Conservation (phyloP, 2,329 filamentous ascomycete species). For the Pseudogymnoascus sp. region DNA sequence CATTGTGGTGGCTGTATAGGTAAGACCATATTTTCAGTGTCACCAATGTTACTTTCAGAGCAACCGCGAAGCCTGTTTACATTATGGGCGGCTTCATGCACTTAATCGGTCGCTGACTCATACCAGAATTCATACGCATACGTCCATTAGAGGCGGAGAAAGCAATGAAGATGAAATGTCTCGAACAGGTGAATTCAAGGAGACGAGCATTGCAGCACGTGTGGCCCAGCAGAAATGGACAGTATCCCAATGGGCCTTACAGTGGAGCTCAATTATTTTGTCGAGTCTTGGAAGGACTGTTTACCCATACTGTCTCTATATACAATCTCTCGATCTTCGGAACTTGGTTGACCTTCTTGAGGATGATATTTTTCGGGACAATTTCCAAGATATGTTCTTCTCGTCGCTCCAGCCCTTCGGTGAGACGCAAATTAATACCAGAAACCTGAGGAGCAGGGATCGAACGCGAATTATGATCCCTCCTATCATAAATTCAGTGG, state of each 20-base stretch:
- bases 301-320: conserved; percentile 63
- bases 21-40: conserved; percentile 28
- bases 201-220: conserved; percentile 17
- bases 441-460: conserved; percentile 22
- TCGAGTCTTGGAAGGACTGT: conserved; percentile 56
- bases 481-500: conserved; percentile 41
- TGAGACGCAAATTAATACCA: conserved; percentile 18
- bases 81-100: background rate
- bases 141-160: conserved; percentile 37
- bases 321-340: conserved; percentile 55
- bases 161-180: conserved; percentile 34
- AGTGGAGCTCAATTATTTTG: conserved; percentile 63
- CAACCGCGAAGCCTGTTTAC: background rate
- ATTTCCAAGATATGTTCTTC: conserved; percentile 34
- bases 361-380: conserved; percentile 35
- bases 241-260: conserved; percentile 47
- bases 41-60: background rate
- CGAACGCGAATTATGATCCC: conserved; percentile 30
- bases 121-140: conserved; percentile 40
- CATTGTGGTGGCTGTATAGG: conserved; percentile 58
- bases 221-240: conserved; percentile 17
- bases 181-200: conserved; percentile 12
- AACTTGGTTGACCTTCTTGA: conserved; percentile 53
- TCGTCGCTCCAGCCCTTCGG: conserved; percentile 29
- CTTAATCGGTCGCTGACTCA: conserved; percentile 18